Base-by-base conservation (phyloP, 768 basidiomycete species). In the Stropharia rugosoannulata region DNA sequence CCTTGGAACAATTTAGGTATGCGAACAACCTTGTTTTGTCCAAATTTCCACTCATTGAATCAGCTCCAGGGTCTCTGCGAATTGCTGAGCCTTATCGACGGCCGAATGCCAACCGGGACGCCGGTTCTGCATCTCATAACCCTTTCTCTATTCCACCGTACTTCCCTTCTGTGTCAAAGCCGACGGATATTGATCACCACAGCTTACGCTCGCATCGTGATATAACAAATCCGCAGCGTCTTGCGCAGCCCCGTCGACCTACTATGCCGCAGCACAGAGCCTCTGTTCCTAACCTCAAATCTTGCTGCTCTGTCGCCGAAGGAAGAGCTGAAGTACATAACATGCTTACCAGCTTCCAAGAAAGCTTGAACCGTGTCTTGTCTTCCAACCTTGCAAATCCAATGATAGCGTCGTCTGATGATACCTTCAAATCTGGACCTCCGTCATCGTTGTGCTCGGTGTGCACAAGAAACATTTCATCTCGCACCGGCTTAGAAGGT, bases 281-380 rank as follows among this genome's bases (percentile, higher is more conserved):
- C n/a, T 49, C 62, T 15, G 51, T 68, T 29, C 39, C 55, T 8
- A 41, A 48, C 32, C 32, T 47, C 11, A 55, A 42, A 15, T 41
- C 64, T 25, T 82, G 81, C 64, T 84, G 82, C 65, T 67, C 78
- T 4, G 60, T 79, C 3, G 59, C 74, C 1, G 70, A 79, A 51
- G 75, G 73, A 47, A 86, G 77, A 66, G 66, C 65, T 38, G 84
- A 87, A 51, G 67, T 88, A 6, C 70, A 74, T 52, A 48, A 58
- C 1, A 66, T 86, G 32, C 58, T 89, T 38, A 59, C 68, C 45
- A 70, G 71, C n/a, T 87, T 88, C 64, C 78, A 84, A 62, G 59
- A 65, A 9, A 78, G 84, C 51, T 68, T 89, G n/a, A 75, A 83
- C 38, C 70, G 67, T 12, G 70, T 80, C 54, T 62, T 86, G 22